Evolutionary conservation across 257 asterid species (phyloP).

Genomic region (Mentha longifolia): DNA sequence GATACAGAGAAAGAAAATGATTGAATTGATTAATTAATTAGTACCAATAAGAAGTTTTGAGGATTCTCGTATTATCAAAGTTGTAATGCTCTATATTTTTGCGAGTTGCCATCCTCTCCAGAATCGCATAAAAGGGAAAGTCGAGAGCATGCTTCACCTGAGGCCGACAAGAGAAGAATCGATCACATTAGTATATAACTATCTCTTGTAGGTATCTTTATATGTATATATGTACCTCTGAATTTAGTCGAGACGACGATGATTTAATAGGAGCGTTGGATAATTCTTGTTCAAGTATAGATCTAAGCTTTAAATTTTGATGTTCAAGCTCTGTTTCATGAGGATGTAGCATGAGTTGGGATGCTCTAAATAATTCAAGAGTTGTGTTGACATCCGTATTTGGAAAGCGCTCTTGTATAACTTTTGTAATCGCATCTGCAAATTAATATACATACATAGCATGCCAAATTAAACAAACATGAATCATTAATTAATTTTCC

Average conservation of each 20-base stretch:
- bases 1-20: too few species aligned
- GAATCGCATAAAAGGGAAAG: slow-evolving; percentile 59
- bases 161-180: too few species aligned
- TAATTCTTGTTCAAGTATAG: slow-evolving; percentile 52
- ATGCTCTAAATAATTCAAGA: slow-evolving; percentile 69
- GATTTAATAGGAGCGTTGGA: slow-evolving; percentile 39
- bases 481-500: too few species aligned
- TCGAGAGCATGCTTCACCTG: slow-evolving; percentile 68
- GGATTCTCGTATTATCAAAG: slow-evolving; percentile 53
- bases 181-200: too few species aligned
- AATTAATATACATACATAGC: too few species aligned
- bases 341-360: slow-evolving; percentile 51
- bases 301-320: slow-evolving; percentile 47
- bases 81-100: slow-evolving; percentile 64
- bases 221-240: too few species aligned
- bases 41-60: slow-evolving; percentile 79
- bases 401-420: slow-evolving; percentile 39
- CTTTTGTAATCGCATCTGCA: slow-evolving; percentile 56
- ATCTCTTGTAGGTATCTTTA: too few species aligned
- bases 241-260: slow-evolving; percentile 35
- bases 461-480: too few species aligned
- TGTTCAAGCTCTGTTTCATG: slow-evolving; percentile 54
- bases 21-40: too few species aligned
- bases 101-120: slow-evolving; percentile 64
- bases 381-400: slow-evolving; percentile 48